These are phyloP conservation scores for Hypsizygus ulmarius DNA, from an alignment of 1,284 basidiomycete species.

Conservation along the genomic window DNA sequence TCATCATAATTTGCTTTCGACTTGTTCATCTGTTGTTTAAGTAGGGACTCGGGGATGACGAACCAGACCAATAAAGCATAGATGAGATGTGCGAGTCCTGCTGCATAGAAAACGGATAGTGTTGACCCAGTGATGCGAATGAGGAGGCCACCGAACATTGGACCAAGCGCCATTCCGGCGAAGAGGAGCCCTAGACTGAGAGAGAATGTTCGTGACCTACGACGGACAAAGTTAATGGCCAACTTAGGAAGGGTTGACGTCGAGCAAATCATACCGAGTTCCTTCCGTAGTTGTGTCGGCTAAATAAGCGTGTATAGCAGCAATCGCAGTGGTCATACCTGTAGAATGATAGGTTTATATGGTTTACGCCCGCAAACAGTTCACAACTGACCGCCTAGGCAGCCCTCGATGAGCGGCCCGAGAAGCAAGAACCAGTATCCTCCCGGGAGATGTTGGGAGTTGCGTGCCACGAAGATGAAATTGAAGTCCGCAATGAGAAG, in stretches of 20 bases:
- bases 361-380: not conserved
- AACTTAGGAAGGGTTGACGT: not conserved
- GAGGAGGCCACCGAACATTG: conserved; percentile 65
- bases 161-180: conserved; percentile 70
- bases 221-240: not conserved
- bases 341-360: conserved; percentile 3
- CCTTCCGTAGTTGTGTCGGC: conserved; percentile 55
- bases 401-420: conserved; percentile 73
- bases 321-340: conserved; percentile 51
- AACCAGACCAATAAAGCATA: conserved; percentile 54
- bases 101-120: conserved; percentile 73
- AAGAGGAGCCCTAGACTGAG: conserved; percentile 60
- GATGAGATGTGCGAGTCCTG: conserved; percentile 44
- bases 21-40: conserved; percentile 38
- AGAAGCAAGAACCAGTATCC: conserved; percentile 83
- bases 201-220: conserved; percentile 62
- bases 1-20: conserved; percentile 36
- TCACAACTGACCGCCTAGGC: conserved; percentile 64
- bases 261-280: conserved; percentile 36
- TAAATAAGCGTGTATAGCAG: conserved; percentile 60
- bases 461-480: conserved; percentile 66
- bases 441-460: conserved; percentile 62
- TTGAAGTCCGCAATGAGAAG: conserved; percentile 63
- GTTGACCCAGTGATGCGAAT: conserved; percentile 55
- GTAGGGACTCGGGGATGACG: conserved; percentile 76